Conservation (phyloP, 2,329 filamentous ascomycete genomes). For the Fusarium heterosporum region DNA sequence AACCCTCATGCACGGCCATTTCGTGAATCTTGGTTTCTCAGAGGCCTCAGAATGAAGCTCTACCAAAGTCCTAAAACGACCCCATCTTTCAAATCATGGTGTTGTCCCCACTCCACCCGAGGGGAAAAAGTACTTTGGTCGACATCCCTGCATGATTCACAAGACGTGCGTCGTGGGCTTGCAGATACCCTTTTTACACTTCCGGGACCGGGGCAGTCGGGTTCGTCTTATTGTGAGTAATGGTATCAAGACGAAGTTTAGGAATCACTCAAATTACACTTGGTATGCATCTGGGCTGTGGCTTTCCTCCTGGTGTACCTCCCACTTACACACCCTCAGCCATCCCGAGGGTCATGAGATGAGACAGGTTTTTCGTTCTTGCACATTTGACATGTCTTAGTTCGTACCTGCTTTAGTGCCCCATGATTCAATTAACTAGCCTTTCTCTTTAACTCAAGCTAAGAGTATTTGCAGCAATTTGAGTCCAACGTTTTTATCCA, state of each 20-base stretch:
- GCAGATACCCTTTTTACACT: conserved; percentile 33
- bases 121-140: conserved; percentile 31
- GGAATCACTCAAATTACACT: not conserved
- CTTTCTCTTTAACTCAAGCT: not conserved
- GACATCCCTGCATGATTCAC: conserved; percentile 11
- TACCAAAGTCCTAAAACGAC: conserved; percentile 35
- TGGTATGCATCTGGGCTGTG: not conserved
- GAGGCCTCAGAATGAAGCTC: conserved; percentile 20
- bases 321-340: conserved; percentile 2
- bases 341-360: conserved; percentile 34
- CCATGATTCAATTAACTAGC: not conserved
- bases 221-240: not conserved
- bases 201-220: not conserved
- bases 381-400: not conserved
- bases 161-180: conserved; percentile 15
- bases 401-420: conserved; percentile 37
- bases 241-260: not conserved
- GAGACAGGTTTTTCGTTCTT: conserved; percentile 1
- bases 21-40: not conserved
- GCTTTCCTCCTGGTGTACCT: not conserved
- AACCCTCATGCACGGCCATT: not conserved
- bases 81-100: conserved; percentile 33
- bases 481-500: not conserved
- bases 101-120: conserved; percentile 15
- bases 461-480: not conserved